phyloP scores from a whole-genome alignment of 2,329 filamentous ascomycete species.

The Diaporthe ilicicola region DNA sequence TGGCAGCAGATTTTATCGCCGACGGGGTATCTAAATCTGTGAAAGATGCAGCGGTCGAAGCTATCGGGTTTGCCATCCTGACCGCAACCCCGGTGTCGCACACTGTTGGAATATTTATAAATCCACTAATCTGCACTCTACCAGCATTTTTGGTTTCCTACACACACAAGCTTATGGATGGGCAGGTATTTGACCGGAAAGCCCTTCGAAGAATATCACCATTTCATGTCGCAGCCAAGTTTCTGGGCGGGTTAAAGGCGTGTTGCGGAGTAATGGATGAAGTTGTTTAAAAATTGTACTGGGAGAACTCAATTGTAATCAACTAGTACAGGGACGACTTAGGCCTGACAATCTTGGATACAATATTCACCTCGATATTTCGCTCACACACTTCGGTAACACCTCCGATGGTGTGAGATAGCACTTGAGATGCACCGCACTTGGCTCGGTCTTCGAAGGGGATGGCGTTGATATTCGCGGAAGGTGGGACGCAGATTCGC shows the following conservation, averaged over 20 bases:
- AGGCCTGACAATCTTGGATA: background rate
- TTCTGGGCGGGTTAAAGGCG: background rate
- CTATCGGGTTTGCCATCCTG: constrained; percentile 15
- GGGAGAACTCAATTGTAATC: background rate
- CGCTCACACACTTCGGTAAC: background rate
- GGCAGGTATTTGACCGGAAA: background rate
- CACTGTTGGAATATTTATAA: too few species aligned
- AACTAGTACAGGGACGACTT: background rate
- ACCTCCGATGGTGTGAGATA: background rate
- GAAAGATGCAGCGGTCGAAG: background rate
- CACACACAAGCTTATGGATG: background rate
- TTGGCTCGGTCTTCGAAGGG: background rate
- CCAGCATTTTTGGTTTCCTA: too few species aligned
- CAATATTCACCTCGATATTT: background rate
- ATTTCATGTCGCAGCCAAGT: background rate
- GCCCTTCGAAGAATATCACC: background rate
- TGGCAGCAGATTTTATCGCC: background rate
- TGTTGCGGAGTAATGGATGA: background rate
- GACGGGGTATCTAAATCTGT: background rate
- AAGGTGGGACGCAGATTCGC: constrained; percentile 5
- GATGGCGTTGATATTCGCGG: background rate
- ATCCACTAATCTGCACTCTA: too few species aligned
- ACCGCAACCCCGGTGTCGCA: background rate
- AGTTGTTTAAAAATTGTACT: background rate
- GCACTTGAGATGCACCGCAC: background rate